phyloP scores from a whole-genome alignment of 345 rosid species.

The Isatis tinctoria region DNA sequence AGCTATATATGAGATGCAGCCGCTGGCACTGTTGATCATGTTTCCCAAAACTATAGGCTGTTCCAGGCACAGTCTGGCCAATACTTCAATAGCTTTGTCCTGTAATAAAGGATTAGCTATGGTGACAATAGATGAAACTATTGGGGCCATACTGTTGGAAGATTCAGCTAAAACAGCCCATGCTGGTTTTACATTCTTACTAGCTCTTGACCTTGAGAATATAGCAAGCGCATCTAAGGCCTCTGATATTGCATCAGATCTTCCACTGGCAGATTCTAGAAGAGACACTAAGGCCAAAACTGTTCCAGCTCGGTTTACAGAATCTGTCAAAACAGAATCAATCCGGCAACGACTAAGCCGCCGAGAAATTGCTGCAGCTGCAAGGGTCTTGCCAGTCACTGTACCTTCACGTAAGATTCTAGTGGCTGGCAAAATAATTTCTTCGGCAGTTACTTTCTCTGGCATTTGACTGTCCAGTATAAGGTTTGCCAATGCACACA shows the following conservation, averaged over 20 bases:
- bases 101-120: conserved; percentile 63
- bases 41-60: conserved; percentile 82
- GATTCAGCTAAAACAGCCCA: conserved; percentile 92
- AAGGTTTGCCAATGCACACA: conserved; percentile 92
- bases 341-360: conserved; percentile 66
- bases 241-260: conserved; percentile 67
- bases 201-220: conserved; percentile 67
- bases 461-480: conserved; percentile 81
- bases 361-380: conserved; percentile 94
- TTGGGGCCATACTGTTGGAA: conserved; percentile 71
- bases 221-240: conserved; percentile 92
- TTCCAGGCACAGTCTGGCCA: conserved; percentile 81
- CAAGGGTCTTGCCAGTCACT: conserved; percentile 82
- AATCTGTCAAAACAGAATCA: conserved; percentile 70
- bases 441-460: conserved; percentile 66
- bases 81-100: conserved; percentile 93
- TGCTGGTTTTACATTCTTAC: conserved; percentile 67
- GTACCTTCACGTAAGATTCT: conserved; percentile 90
- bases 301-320: conserved; percentile 87
- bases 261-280: conserved; percentile 69
- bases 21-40: conserved; percentile 54
- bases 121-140: conserved; percentile 71
- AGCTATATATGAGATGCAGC: conserved; percentile 62
- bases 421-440: conserved; percentile 85
- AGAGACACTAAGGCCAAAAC: conserved; percentile 92